These are phyloP conservation scores for Pseudocercospora musae DNA, from an alignment of 2,329 filamentous ascomycete species.

Conservation along the genomic window DNA sequence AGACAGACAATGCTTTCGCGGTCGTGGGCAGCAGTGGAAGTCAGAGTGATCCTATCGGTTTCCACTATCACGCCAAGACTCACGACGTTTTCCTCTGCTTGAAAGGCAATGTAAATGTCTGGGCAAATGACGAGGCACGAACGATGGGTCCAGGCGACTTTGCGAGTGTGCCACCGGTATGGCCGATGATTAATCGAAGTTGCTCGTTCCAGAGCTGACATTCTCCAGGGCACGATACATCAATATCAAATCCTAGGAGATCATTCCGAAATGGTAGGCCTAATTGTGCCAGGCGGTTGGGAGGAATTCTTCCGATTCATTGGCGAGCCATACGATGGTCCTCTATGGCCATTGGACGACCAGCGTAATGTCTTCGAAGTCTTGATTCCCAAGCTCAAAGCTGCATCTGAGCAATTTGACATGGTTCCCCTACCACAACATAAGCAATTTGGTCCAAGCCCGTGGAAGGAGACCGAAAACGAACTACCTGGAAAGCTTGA, in stretches of 20 bases:
- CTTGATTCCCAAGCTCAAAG: slow-evolving; percentile 55
- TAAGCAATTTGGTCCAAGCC: slow-evolving; percentile 43
- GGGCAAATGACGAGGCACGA: slow-evolving; percentile 56
- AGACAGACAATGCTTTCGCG: slow-evolving; percentile 51
- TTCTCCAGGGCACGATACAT: slow-evolving; percentile 49
- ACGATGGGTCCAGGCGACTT: slow-evolving; percentile 56
- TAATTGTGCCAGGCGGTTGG: slow-evolving; percentile 59
- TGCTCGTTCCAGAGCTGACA: slow-evolving; percentile 2
- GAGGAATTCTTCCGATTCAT: slow-evolving; percentile 60
- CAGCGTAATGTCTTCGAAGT: slow-evolving; percentile 50
- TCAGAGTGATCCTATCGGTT: slow-evolving; percentile 48
- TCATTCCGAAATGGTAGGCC: slow-evolving; percentile 53
- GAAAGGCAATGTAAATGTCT: slow-evolving; percentile 56
- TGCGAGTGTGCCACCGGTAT: slow-evolving; percentile 56
- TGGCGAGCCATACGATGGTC: slow-evolving; percentile 50
- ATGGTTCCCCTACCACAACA: slow-evolving; percentile 53
- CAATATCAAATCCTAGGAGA: slow-evolving; percentile 55
- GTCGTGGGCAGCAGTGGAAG: slow-evolving; percentile 51
- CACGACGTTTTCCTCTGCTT: slow-evolving; percentile 58
- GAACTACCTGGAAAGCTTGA: slow-evolving; percentile 39
- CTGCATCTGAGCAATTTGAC: slow-evolving; percentile 55
- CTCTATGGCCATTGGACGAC: slow-evolving; percentile 49
- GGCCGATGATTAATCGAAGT: slow-evolving; percentile 9
- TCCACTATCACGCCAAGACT: slow-evolving; percentile 56
- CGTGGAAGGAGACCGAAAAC: slow-evolving; percentile 44